phyloP scores from a whole-genome alignment of 805 yeast species.

The Nakazawaea sp. region DNA sequence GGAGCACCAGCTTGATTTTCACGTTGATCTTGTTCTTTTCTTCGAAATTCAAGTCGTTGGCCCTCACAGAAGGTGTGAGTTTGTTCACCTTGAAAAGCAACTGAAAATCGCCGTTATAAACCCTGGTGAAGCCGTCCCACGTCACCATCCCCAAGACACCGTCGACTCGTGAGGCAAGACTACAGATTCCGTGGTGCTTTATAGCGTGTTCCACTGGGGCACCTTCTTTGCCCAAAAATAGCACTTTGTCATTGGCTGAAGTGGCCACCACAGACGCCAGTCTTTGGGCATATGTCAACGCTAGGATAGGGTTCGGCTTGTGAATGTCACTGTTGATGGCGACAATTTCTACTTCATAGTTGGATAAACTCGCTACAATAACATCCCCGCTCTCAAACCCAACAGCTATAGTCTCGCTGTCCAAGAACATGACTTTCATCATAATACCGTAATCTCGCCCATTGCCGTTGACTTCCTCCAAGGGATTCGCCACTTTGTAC shows the following conservation, averaged over 20 bases:
- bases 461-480: slow-evolving; percentile 14
- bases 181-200: slow-evolving; percentile 32
- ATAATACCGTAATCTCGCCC: slow-evolving; percentile 48
- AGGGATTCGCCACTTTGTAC: slow-evolving; percentile 15
- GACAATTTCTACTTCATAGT: slow-evolving; percentile 15
- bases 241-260: slow-evolving; percentile 39
- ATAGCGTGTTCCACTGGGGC: slow-evolving; percentile 12
- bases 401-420: slow-evolving; percentile 27
- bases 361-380: slow-evolving; percentile 21
- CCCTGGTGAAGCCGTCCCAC: slow-evolving; percentile 46
- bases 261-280: slow-evolving; percentile 28
- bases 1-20: slow-evolving; percentile 15
- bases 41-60: slow-evolving; percentile 9
- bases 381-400: slow-evolving; percentile 78
- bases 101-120: slow-evolving; percentile 17
- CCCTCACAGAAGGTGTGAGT: slow-evolving; percentile 18
- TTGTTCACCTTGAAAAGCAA: slow-evolving; percentile 17
- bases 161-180: slow-evolving; percentile 17
- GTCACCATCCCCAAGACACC: slow-evolving; percentile 29
- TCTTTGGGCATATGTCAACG: slow-evolving; percentile 15
- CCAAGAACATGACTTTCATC: slow-evolving; percentile 46
- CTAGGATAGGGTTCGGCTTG: slow-evolving; percentile 49
- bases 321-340: slow-evolving; percentile 24
- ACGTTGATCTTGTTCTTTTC: slow-evolving; percentile 11
- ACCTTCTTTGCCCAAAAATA: slow-evolving; percentile 18